These are phyloP conservation scores for Torulaspora microellipsoides DNA, from an alignment of 805 yeast species.

Conservation along the genomic window DNA sequence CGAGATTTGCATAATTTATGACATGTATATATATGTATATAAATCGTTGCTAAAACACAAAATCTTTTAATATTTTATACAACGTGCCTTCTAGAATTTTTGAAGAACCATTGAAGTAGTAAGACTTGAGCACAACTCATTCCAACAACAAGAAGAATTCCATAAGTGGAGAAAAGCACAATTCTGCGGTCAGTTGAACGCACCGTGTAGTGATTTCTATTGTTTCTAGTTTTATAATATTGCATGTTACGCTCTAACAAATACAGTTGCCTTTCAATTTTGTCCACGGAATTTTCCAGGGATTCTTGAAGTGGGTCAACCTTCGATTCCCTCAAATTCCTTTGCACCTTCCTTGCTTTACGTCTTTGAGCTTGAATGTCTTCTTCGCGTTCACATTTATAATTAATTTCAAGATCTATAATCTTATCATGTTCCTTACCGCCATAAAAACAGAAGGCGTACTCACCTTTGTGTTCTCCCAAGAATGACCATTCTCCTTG, in stretches of 20 bases:
- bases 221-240: conserved; percentile 85
- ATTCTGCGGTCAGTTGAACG: conserved; percentile 60
- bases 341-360: conserved; percentile 33
- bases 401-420: conserved; percentile 71
- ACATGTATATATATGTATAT: neutral
- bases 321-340: conserved; percentile 15
- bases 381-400: conserved; percentile 31
- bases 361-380: conserved; percentile 59
- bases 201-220: conserved; percentile 80
- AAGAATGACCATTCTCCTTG: conserved; percentile 76
- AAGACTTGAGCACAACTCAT: conserved; percentile 68
- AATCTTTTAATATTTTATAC: conserved; percentile 35
- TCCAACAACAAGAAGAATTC: conserved; percentile 57
- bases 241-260: conserved; percentile 57
- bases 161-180: conserved; percentile 60
- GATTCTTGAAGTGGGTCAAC: conserved; percentile 25
- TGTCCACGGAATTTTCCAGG: conserved; percentile 42
- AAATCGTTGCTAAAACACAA: too few species aligned
- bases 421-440: conserved; percentile 80
- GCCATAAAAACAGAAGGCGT: conserved; percentile 80
- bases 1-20: conserved; percentile 36
- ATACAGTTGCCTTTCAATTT: conserved; percentile 57
- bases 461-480: conserved; percentile 69
- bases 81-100: conserved; percentile 62
- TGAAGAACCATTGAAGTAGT: conserved; percentile 66